phyloP scores from a whole-genome alignment of 106 monocot species.

The Allium cepa region DNA sequence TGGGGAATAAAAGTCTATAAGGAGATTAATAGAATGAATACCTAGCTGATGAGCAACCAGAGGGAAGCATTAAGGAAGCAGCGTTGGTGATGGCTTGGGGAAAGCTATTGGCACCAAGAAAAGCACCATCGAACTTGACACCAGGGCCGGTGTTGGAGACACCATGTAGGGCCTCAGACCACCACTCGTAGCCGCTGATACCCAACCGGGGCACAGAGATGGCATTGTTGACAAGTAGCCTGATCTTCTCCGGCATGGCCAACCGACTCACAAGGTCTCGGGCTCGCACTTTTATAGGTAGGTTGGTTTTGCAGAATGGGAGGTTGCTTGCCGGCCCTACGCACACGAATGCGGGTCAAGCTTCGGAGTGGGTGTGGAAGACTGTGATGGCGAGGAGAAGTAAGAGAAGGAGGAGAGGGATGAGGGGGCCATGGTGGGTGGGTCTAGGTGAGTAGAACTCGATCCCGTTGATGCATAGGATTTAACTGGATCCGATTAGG shows the following conservation, averaged over 20 bases:
- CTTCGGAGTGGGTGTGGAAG: slow-evolving; percentile 4
- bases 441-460: no score
- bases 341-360: slow-evolving; percentile 35
- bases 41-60: slow-evolving; percentile 45
- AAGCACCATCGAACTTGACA: slow-evolving; percentile 34
- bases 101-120: slow-evolving; percentile 54
- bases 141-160: slow-evolving; percentile 45
- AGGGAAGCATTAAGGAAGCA: slow-evolving; percentile 50
- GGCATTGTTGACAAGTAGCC: slow-evolving; percentile 44
- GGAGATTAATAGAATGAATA: background rate
- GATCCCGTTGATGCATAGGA: slow-evolving; percentile 1
- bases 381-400: no score
- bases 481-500: background rate
- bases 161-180: no score
- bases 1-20: background rate
- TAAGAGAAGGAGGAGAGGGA: no score
- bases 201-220: slow-evolving; percentile 49
- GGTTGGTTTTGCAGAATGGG: slow-evolving; percentile 22
- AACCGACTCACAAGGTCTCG: slow-evolving; percentile 34
- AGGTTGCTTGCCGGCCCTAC: slow-evolving; percentile 16
- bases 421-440: no score
- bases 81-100: slow-evolving; percentile 58
- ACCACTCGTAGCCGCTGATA: slow-evolving; percentile 52
- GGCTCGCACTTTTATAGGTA: slow-evolving; percentile 24
- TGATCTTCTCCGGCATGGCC: slow-evolving; percentile 39